Percentiles rank a stretch among this genome's conserved stretches.
These are phyloP conservation scores for Collybia sordida DNA, from an alignment of 768 basidiomycete species.

Conservation along the genomic window DNA sequence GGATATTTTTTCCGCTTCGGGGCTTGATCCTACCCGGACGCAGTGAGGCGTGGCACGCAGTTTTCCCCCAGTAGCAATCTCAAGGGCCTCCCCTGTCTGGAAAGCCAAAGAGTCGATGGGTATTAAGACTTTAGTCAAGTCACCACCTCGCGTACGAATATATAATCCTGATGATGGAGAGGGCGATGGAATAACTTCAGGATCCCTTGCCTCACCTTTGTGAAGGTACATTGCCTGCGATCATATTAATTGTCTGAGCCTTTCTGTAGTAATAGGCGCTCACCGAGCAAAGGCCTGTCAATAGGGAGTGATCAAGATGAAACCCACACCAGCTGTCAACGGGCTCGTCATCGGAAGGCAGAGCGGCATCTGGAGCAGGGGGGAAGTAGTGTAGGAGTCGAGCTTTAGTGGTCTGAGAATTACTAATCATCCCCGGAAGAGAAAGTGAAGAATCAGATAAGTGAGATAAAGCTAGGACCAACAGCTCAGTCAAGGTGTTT, in stretches of 20 bases:
- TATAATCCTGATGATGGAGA: slow-evolving; percentile 83
- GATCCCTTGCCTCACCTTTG: slow-evolving; percentile 37
- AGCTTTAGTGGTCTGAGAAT: slow-evolving; percentile 86
- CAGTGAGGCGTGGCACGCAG: slow-evolving; percentile 95
- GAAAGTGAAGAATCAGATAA: slow-evolving; percentile 67
- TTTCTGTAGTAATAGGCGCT: slow-evolving; percentile 15
- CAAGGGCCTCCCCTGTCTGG: slow-evolving; percentile 95
- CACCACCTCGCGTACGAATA: slow-evolving; percentile 82
- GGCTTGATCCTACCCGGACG: slow-evolving; percentile 67
- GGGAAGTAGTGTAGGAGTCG: slow-evolving; percentile 97
- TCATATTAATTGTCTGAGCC: slow-evolving; percentile 1
- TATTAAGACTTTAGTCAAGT: slow-evolving; percentile 81
- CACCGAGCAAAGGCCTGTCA: slow-evolving; percentile 93
- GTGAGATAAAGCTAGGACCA: slow-evolving; percentile 56
- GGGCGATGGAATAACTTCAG: slow-evolving; percentile 60
- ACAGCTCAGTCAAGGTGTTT: background rate
- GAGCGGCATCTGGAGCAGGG: slow-evolving; percentile 40
- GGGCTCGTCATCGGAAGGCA: slow-evolving; percentile 53
- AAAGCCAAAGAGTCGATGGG: slow-evolving; percentile 87
- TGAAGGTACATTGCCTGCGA: slow-evolving; percentile 83
- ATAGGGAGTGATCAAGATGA: slow-evolving; percentile 86
- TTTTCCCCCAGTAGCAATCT: slow-evolving; percentile 79
- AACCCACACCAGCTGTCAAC: slow-evolving; percentile 94
- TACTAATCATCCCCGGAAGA: slow-evolving; percentile 67
- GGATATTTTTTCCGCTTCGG: slow-evolving; percentile 48